Base-by-base conservation (phyloP, 345 rosid genomes). In the Eucalyptus grandis region DNA sequence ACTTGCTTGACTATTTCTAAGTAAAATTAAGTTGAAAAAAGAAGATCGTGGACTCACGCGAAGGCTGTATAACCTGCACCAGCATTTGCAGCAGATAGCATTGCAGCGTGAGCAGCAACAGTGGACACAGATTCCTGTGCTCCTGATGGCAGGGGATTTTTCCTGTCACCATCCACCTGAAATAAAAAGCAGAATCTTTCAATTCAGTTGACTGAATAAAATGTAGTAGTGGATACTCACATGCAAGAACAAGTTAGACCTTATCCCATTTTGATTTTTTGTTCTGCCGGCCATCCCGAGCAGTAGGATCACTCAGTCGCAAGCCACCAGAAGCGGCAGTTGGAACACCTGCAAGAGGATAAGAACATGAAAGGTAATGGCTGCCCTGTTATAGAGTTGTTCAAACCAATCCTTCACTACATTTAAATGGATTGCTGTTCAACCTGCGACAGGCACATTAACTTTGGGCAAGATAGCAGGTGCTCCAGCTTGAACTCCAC, bases 231-330 rank as follows among this genome's bases (percentile, higher is more conserved):
- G 54, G 54, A 67, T 30, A 49, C 49, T 49, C 54, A 72, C 46
- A 67, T n/a, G 60, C 82, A 47, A n/a, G 43, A 60, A 51, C 86
- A 65, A 88, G 69, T 44, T 85, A 53, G 90, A 98, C 98, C 98
- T 96, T 96, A 90, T 96, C 99, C 99, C 99, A 97, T 92, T 98
- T 96, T 60, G 98, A 97, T 92, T 95, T 98, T 94, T 97, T 97
- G 93, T 94, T 97, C 40, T 94, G 97, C 92, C 98, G 93, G 87
- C 95, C 96, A 86, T 98, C 98, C 43, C 95, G 94, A 56, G 91
- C 56, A 92, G 90, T 88, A 89, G 92, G 88, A 91, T 94, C 96
- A n/a, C 92, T 58, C 11, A 97, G 86, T 80, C 89, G 92, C 90
- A 94, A 88, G 56, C 93, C 95, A 92, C 90, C 92, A 80, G 93